Base-by-base conservation (phyloP, 345 rosid genomes). In the Cardiospermum halicacabum region DNA sequence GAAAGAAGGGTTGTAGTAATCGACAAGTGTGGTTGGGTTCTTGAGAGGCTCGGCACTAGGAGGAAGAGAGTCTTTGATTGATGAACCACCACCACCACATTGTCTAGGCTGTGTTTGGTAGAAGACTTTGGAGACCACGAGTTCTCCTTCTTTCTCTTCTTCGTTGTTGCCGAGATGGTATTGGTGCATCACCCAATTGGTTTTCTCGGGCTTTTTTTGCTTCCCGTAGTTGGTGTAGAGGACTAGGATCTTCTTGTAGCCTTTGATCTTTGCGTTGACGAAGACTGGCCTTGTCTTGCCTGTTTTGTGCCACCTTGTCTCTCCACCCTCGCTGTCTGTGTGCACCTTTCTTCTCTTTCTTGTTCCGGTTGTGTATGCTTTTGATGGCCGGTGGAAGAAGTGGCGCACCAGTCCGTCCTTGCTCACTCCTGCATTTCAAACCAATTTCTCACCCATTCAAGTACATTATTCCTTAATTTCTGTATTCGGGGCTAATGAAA, bases 161-260 rank as follows among this genome's bases (percentile, higher is more conserved):
- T 93, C 97, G 22, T 81, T 84, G 69, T 70, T 75, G 47, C 98
- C 98, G 31, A 93, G 85, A 74, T 93, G 98, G 79, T 93, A 93
- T 37, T 90, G 98, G 71, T 93, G 98, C 98, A 93, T 93, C 7
- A 93, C 97, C 98, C 98, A 93, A 64, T 82, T 93, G 2, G 98
- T 93, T 68, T 93, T 93, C 75, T 93, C 94, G 0, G 97, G 98
- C 65, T 90, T 93, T 67, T 82, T 86, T 70, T 84, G 97, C 75
- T 93, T 93, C 43, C 98, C 97, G 16, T 93, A 93, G 75, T 90
- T 93, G 48, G 98, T 90, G 83, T 93, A 93, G 48, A 93, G 98
- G 50, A 93, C 98, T 7, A 93, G 77, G 67, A 93, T 93, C 69
- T 93, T 93, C 77, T 93, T 93, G 79, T 83, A 93, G 6, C 98